A percentile compares a stretch with the other conserved stretches of the same genome.
Conservation (phyloP, 768 basidiomycete species). For the Leccinum longicurvipes region DNA sequence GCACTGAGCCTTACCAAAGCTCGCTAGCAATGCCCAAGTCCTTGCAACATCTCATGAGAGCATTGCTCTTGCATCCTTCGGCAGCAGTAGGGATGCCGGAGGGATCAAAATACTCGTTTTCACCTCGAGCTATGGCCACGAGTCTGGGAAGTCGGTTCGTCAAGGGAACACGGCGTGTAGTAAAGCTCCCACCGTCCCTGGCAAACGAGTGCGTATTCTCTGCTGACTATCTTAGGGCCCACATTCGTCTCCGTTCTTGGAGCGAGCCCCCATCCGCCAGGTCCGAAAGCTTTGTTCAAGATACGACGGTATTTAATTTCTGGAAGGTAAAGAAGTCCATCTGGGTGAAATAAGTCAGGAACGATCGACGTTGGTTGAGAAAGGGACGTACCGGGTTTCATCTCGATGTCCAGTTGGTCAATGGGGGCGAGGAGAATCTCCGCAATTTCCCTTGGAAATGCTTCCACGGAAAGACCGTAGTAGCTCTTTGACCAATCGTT, state of each 20-base stretch:
- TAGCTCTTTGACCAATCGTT: constrained; percentile 92
- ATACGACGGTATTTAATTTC: constrained; percentile 96
- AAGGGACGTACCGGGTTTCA: constrained; percentile 75
- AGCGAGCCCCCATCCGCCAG: constrained; percentile 95
- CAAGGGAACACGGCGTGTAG: neutral
- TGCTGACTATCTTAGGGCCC: constrained; percentile 78
- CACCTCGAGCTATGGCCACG: constrained; percentile 87
- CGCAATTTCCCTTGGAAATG: constrained; percentile 74
- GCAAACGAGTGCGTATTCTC: constrained; percentile 94
- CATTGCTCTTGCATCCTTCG: constrained; percentile 95
- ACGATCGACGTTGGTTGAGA: neutral
- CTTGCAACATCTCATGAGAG: constrained; percentile 96
- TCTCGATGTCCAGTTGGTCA: constrained; percentile 78
- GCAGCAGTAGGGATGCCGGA: constrained; percentile 89
- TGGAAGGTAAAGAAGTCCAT: constrained; percentile 91
- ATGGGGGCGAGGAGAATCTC: constrained; percentile 73
- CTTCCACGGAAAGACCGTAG: constrained; percentile 69
- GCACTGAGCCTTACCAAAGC: constrained; percentile 65
- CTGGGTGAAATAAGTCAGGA: constrained; percentile 37
- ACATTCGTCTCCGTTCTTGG: constrained; percentile 92
- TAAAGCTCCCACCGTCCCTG: constrained; percentile 66
- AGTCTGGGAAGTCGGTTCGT: constrained; percentile 45
- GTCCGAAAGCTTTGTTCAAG: constrained; percentile 91
- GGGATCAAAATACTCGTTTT: constrained; percentile 95
- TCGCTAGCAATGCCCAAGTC: constrained; percentile 95